Evolutionary conservation across 2,329 filamentous ascomycete species (phyloP).

Genomic region (Eutypa lata): DNA sequence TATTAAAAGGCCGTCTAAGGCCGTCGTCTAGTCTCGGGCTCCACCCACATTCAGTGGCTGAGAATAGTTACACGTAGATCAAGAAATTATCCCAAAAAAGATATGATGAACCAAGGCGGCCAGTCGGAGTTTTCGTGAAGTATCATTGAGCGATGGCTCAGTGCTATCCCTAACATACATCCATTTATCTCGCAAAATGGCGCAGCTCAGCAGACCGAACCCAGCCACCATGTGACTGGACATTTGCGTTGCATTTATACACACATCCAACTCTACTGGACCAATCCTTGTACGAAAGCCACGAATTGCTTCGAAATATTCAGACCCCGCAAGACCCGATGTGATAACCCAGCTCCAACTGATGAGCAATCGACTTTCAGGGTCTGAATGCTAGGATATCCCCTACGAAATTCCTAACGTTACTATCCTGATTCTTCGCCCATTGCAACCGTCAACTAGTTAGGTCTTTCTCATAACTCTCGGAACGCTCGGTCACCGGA

Average conservation of each 20-base stretch:
- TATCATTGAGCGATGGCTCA: not conserved
- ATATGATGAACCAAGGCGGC: not conserved
- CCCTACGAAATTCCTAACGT: not conserved
- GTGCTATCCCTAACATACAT: not conserved
- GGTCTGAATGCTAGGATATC: too few species aligned
- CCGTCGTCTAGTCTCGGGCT: conserved; percentile 4
- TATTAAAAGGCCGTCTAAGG: not conserved
- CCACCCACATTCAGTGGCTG: conserved; percentile 12
- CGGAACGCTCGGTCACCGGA: not conserved
- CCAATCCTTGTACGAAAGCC: not conserved
- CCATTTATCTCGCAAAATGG: not conserved
- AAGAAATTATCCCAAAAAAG: not conserved
- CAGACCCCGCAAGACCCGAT: too few species aligned
- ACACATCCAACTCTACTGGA: not conserved
- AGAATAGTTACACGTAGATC: conserved; percentile 8
- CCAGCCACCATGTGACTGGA: not conserved
- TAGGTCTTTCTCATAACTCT: not conserved
- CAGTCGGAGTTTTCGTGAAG: not conserved
- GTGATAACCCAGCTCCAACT: too few species aligned
- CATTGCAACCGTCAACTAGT: not conserved
- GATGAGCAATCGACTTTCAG: too few species aligned
- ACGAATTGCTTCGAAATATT: not conserved
- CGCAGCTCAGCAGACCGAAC: not conserved
- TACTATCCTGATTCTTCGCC: not conserved
- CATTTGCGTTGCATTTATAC: not conserved